These are phyloP conservation scores for Thoreauomyces humboldtii DNA, from an alignment of 192 early-diverging fungal species.

Conservation along the genomic window DNA sequence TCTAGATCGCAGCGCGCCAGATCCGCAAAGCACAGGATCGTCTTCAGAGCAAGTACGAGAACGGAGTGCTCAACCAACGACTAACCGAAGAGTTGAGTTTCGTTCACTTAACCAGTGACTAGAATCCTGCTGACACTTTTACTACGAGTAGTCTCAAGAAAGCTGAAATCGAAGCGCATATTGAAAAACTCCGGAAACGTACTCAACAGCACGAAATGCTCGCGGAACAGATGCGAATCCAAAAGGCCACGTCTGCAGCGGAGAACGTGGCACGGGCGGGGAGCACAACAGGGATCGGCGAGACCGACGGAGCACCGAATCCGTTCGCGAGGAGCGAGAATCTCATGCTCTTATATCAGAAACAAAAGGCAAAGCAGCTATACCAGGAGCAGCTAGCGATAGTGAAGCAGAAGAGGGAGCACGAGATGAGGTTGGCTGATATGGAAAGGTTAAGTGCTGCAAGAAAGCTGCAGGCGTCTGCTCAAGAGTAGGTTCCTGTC, in stretches of 20 bases:
- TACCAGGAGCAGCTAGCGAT: constrained; percentile 52
- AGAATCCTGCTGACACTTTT: no score
- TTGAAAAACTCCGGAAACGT: constrained; percentile 41
- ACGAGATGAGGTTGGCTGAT: constrained; percentile 38
- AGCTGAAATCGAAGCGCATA: constrained; percentile 40
- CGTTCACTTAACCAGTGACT: no score
- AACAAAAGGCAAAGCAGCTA: constrained; percentile 51
- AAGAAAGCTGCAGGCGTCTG: constrained; percentile 33
- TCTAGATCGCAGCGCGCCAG: constrained; percentile 33
- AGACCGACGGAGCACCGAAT: constrained; percentile 16
- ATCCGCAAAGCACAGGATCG: constrained; percentile 8
- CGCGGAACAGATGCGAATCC: constrained; percentile 37
- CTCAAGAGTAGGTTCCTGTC: constrained; percentile 37
- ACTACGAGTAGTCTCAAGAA: constrained; percentile 28
- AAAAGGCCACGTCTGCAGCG: constrained; percentile 3
- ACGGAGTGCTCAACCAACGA: constrained; percentile 33
- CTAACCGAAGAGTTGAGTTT: constrained; percentile 35
- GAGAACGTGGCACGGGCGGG: neutral
- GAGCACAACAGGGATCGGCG: no score
- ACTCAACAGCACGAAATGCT: constrained; percentile 35
- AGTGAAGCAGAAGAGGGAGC: constrained; percentile 38
- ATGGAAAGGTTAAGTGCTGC: constrained; percentile 37
- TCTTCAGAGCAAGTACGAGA: constrained; percentile 30
- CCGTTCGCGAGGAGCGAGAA: constrained; percentile 46
- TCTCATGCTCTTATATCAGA: constrained; percentile 48